These are phyloP conservation scores for Malus hybrid DNA, from an alignment of 331 rosid species.

Conservation along the genomic window DNA sequence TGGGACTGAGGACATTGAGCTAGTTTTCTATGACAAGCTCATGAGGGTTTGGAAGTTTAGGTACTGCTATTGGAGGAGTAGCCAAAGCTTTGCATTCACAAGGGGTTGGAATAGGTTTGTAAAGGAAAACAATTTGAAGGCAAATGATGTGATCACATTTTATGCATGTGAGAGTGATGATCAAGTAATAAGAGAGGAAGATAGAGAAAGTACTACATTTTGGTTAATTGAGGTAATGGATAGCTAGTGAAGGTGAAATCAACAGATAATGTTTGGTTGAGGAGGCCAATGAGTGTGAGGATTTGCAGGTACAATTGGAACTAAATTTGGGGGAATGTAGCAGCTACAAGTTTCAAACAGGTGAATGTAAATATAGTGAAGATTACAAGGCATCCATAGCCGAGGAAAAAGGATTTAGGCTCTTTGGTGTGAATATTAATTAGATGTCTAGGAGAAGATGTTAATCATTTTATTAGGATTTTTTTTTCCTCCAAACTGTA, in stretches of 20 bases:
- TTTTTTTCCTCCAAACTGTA: neutral
- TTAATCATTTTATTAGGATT: neutral
- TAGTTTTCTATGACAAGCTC: constrained; percentile 32
- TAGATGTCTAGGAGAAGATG: neutral
- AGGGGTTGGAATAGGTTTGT: constrained; percentile 59
- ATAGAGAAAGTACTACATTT: constrained; percentile 18
- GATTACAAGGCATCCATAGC: constrained; percentile 2
- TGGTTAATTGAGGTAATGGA: constrained; percentile 55
- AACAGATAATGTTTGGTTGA: constrained; percentile 17
- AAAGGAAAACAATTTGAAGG: constrained; percentile 34
- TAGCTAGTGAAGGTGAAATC: constrained; percentile 1
- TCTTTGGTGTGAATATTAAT: constrained; percentile 64
- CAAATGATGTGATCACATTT: constrained; percentile 33
- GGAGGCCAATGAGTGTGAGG: neutral
- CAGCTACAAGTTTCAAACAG: constrained; percentile 1
- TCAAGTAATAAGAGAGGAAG: neutral
- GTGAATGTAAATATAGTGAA: neutral
- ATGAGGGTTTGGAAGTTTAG: constrained; percentile 45
- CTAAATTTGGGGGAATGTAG: constrained; percentile 13
- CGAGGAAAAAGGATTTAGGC: constrained; percentile 42
- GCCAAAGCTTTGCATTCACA: constrained; percentile 51
- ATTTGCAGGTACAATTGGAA: neutral
- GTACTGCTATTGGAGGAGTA: constrained; percentile 48
- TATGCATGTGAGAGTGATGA: constrained; percentile 39
- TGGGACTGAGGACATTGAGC: constrained; percentile 29